Conservation (phyloP, 495 filamentous ascomycete genomes). For the Entonaema liquescens region DNA sequence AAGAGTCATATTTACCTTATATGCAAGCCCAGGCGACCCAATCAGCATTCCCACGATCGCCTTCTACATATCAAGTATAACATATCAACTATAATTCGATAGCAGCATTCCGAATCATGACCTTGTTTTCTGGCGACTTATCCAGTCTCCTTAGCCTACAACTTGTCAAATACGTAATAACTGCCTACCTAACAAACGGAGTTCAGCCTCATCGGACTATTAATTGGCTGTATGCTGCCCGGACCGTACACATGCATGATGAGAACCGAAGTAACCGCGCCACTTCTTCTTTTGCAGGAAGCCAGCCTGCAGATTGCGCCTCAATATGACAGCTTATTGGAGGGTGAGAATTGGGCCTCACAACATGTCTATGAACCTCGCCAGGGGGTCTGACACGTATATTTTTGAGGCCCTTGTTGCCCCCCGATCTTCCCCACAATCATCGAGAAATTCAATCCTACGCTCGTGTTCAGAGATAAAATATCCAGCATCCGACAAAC, state of each 20-base stretch:
- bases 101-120: neutral
- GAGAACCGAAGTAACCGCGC: slow-evolving; percentile 11
- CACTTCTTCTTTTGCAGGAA: slow-evolving; percentile 11
- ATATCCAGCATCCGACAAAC: neutral
- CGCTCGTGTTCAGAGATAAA: neutral
- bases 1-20: neutral
- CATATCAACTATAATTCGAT: neutral
- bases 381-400: slow-evolving; percentile 20
- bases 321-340: slow-evolving; percentile 9
- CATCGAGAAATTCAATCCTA: neutral
- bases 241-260: neutral
- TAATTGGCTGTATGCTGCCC: slow-evolving; percentile 10
- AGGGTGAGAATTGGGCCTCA: slow-evolving; percentile 2
- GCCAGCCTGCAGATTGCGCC: slow-evolving; percentile 5
- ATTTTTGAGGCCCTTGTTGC: neutral
- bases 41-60: neutral
- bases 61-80: neutral
- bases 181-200: slow-evolving; percentile 1
- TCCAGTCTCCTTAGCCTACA: neutral
- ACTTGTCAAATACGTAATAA: neutral
- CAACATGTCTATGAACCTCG: neutral
- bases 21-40: neutral
- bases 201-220: slow-evolving; percentile 26
- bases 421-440: neutral
- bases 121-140: neutral